A percentile compares a stretch with the other conserved stretches of the same genome.
phyloP scores from a whole-genome alignment of 495 filamentous ascomycete species.

The Penicillium flavigenum region DNA sequence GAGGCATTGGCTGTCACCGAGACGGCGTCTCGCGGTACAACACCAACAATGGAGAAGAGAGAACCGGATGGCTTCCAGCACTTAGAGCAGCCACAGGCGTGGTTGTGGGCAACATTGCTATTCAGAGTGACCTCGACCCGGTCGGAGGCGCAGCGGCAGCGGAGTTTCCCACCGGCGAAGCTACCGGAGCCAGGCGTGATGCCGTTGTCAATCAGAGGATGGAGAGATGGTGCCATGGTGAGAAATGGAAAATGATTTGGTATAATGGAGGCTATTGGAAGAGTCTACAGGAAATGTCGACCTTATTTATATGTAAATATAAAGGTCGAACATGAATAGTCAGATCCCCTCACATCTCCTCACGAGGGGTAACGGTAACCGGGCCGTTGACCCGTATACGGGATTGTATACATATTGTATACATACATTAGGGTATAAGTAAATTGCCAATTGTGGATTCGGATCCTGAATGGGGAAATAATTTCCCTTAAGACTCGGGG shows the following conservation, averaged over 20 bases:
- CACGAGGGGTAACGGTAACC: constrained; percentile 7
- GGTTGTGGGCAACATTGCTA: constrained; percentile 59
- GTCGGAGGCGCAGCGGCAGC: constrained; percentile 52
- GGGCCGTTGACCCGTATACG: background rate
- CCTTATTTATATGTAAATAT: background rate
- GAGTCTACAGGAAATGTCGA: background rate
- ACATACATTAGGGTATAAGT: background rate
- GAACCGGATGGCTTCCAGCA: constrained; percentile 61
- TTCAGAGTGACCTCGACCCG: constrained; percentile 52
- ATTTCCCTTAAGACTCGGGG: constrained; percentile 1
- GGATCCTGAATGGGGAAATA: constrained; percentile 7
- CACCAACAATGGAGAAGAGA: constrained; percentile 60
- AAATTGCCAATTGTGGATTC: background rate
- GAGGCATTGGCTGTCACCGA: constrained; percentile 49
- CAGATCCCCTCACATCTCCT: constrained; percentile 10
- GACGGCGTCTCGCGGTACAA: constrained; percentile 48
- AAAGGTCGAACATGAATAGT: background rate
- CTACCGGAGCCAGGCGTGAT: constrained; percentile 42
- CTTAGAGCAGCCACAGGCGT: constrained; percentile 64
- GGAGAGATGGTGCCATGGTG: constrained; percentile 45
- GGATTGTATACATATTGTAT: background rate
- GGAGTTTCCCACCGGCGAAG: constrained; percentile 54
- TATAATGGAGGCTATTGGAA: background rate
- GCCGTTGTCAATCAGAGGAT: constrained; percentile 60
- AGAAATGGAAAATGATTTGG: background rate